Conservation (phyloP, 305 asterid species). For the Striga hermonthica region DNA sequence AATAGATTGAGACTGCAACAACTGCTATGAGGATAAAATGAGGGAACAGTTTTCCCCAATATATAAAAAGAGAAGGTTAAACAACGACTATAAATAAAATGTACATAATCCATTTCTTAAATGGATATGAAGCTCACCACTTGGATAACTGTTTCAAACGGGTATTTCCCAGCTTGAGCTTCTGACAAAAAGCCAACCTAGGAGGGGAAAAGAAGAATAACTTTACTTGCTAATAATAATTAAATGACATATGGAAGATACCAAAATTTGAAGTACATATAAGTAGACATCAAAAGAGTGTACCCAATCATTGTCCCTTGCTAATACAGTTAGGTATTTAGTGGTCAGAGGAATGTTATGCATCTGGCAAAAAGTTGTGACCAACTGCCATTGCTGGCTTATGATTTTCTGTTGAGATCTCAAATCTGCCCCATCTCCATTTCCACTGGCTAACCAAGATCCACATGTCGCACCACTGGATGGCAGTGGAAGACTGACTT, state of each 20-base stretch:
- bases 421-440: conserved; percentile 79
- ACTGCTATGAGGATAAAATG: conserved; percentile 26
- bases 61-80: no score
- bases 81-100: not conserved
- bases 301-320: conserved; percentile 99
- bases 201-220: conserved; percentile 32
- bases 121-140: conserved; percentile 73
- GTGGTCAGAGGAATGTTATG: conserved; percentile 86
- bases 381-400: conserved; percentile 91
- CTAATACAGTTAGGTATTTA: conserved; percentile 84
- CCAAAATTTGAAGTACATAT: conserved; percentile 19
- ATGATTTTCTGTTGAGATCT: conserved; percentile 90
- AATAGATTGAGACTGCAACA: conserved; percentile 29
- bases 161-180: conserved; percentile 89
- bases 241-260: not conserved
- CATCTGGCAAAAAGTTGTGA: conserved; percentile 82
- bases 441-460: conserved; percentile 82
- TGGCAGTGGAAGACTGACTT: conserved; percentile 72
- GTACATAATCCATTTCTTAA: no score
- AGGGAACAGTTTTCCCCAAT: conserved; percentile 15
- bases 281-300: conserved; percentile 24
- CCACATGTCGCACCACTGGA: conserved; percentile 78
- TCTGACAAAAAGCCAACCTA: conserved; percentile 98
- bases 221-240: conserved; percentile 23
- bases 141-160: conserved; percentile 75